These are phyloP conservation scores for Solanum habrochaites DNA, from an alignment of 257 asterid species.

Conservation along the genomic window DNA sequence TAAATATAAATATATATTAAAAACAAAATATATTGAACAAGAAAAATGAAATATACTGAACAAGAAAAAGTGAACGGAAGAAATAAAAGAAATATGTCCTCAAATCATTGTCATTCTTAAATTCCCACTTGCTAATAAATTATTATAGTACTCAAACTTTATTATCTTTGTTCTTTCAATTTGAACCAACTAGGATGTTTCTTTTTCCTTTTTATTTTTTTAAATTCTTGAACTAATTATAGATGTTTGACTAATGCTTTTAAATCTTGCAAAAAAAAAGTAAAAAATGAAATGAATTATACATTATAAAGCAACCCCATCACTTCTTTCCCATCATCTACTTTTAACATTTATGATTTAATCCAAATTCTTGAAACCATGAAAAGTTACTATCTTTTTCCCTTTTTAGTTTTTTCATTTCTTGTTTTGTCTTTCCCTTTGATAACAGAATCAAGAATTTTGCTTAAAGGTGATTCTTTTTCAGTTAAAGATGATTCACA, in stretches of 20 bases:
- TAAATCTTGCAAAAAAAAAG: no score
- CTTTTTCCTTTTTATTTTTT: background rate
- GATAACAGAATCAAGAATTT: conserved; percentile 11
- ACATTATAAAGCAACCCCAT: background rate
- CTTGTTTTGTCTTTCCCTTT: background rate
- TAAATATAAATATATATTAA: no score
- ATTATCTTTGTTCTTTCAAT: background rate
- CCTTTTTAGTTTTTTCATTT: background rate
- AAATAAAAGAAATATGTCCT: background rate
- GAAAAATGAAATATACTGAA: no score
- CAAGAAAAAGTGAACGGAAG: no score
- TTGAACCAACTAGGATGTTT: background rate
- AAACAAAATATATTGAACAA: no score
- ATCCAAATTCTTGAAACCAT: background rate
- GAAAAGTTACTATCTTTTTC: background rate
- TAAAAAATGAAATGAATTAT: no score
- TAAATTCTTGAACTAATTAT: background rate
- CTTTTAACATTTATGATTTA: background rate
- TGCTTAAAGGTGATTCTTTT: conserved; percentile 25
- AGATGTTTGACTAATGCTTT: no score
- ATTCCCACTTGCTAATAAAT: background rate
- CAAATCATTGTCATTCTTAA: background rate
- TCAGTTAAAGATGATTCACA: conserved; percentile 27
- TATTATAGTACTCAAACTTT: background rate
- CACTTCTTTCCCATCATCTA: background rate